Conservation (phyloP, 2,329 filamentous ascomycete genomes). For the Coleophoma crateriformis region DNA sequence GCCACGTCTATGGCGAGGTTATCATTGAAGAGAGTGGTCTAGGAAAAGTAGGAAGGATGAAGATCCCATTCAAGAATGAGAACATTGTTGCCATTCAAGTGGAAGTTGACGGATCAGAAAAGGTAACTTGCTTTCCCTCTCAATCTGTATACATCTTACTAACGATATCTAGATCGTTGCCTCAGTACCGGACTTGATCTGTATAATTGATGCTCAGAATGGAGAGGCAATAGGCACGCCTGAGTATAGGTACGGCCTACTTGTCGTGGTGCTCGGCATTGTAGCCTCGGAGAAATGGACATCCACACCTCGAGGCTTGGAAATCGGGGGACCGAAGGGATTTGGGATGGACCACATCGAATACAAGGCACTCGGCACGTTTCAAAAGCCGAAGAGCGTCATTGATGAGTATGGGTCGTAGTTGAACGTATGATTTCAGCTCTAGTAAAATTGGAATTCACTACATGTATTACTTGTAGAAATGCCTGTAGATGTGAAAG, state of each 20-base stretch:
- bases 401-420: slow-evolving; percentile 40
- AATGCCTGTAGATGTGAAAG: too few relatives aligned
- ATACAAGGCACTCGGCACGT: slow-evolving; percentile 42
- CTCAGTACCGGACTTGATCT: slow-evolving; percentile 49
- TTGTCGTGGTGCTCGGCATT: slow-evolving; percentile 46
- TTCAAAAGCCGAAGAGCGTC: slow-evolving; percentile 43
- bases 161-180: slow-evolving; percentile 48
- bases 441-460: too few relatives aligned
- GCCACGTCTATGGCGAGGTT: slow-evolving; percentile 54
- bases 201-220: slow-evolving; percentile 40
- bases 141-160: slow-evolving; percentile 19
- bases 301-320: slow-evolving; percentile 37
- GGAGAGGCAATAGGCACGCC: slow-evolving; percentile 45
- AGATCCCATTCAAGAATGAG: slow-evolving; percentile 69
- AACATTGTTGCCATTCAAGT: slow-evolving; percentile 50
- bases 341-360: slow-evolving; percentile 37
- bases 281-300: slow-evolving; percentile 50
- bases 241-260: slow-evolving; percentile 47
- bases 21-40: slow-evolving; percentile 41
- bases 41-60: slow-evolving; percentile 33
- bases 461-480: too few relatives aligned
- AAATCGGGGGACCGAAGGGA: slow-evolving; percentile 42
- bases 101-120: slow-evolving; percentile 7
- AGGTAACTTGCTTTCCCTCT: slow-evolving; percentile 1
- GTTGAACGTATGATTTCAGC: too few relatives aligned